Evolutionary conservation across 306 rosid species (phyloP).

Genomic region (Prunus mongolica): DNA sequence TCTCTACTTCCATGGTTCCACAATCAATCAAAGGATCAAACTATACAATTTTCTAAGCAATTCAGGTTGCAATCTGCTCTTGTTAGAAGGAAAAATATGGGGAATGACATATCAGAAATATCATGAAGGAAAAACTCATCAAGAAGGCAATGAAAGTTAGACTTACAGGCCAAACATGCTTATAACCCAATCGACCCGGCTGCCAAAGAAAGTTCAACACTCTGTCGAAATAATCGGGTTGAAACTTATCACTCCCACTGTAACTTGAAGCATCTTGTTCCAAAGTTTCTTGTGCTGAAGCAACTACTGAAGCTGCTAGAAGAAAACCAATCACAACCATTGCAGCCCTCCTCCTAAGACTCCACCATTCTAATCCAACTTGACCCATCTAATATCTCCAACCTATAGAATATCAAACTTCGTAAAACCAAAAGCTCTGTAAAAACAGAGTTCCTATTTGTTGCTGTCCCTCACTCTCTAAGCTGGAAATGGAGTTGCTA

Average conservation of each 20-base stretch:
- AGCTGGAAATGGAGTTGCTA: too few relatives aligned
- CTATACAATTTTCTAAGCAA: neutral
- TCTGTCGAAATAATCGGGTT: constrained; percentile 17
- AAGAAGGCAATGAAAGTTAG: neutral
- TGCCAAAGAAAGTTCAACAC: constrained; percentile 44
- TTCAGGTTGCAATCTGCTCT: neutral
- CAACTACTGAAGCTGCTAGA: constrained; percentile 30
- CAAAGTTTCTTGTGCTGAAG: constrained; percentile 35
- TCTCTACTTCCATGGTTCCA: too few relatives aligned
- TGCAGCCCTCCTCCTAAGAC: constrained; percentile 31
- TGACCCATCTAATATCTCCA: constrained; percentile 10
- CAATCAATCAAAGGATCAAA: neutral
- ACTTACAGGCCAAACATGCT: constrained; percentile 75
- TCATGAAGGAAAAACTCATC: neutral
- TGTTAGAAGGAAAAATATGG: neutral
- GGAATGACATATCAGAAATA: constrained; percentile 10
- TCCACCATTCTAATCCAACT: constrained; percentile 25
- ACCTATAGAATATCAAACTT: neutral
- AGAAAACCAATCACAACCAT: constrained; percentile 23
- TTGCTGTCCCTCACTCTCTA: neutral
- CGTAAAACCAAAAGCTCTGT: neutral
- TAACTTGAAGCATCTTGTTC: constrained; percentile 19
- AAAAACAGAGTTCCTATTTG: neutral
- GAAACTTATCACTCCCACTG: constrained; percentile 5
- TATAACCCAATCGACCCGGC: constrained; percentile 40